These are phyloP conservation scores for Stagonosporopsis chrysanthemi DNA, from an alignment of 2,329 filamentous ascomycete species.

Conservation along the genomic window DNA sequence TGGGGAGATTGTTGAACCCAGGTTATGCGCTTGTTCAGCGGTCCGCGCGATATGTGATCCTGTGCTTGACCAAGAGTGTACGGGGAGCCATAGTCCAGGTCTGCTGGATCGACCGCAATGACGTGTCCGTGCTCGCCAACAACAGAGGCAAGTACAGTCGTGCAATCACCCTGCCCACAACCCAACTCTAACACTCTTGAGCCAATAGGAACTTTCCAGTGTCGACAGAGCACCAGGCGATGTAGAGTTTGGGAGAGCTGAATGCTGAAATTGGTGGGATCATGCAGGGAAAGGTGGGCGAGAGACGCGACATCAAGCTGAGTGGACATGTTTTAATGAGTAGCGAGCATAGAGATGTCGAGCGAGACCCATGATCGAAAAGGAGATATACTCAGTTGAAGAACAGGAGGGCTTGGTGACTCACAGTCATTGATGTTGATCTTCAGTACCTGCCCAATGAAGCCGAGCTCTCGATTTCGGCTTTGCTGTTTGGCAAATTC, in stretches of 20 bases:
- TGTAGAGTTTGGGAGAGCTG: slow-evolving; percentile 34
- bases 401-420: too few species aligned
- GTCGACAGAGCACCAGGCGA: slow-evolving; percentile 30
- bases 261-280: slow-evolving; percentile 25
- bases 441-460: too few species aligned
- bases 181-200: slow-evolving; percentile 63
- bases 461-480: too few species aligned
- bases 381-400: too few species aligned
- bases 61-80: slow-evolving; percentile 61
- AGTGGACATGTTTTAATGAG: slow-evolving; percentile 25
- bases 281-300: slow-evolving; percentile 30
- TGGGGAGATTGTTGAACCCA: slow-evolving; percentile 54
- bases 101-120: slow-evolving; percentile 63
- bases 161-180: slow-evolving; percentile 67
- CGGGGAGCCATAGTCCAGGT: slow-evolving; percentile 58
- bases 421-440: too few species aligned
- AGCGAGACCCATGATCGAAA: too few species aligned
- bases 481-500: too few species aligned
- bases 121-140: slow-evolving; percentile 53
- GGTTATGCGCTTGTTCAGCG: slow-evolving; percentile 53
- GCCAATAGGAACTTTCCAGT: slow-evolving; percentile 39
- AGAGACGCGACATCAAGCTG: slow-evolving; percentile 23
- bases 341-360: too few species aligned
- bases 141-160: slow-evolving; percentile 60
- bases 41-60: slow-evolving; percentile 50